A percentile compares a stretch with the other conserved stretches of the same genome.
Conservation (phyloP, 768 basidiomycete species). For the Suillus discolor region DNA sequence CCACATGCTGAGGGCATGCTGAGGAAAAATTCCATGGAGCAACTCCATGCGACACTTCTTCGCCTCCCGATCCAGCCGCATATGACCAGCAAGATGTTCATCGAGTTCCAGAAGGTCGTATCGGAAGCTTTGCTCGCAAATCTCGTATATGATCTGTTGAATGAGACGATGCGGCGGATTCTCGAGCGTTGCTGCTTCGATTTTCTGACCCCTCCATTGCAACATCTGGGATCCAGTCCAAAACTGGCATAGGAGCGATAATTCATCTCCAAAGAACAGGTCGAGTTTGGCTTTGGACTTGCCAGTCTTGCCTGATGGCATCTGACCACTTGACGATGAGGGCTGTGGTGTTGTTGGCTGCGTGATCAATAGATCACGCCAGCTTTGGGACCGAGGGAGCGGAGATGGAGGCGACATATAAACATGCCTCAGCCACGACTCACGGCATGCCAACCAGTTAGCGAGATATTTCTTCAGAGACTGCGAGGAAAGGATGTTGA, state of each 20-base stretch:
- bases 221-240: background rate
- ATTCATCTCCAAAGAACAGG: background rate
- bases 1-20: background rate
- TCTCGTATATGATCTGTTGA: background rate
- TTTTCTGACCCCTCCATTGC: background rate
- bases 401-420: background rate
- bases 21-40: background rate
- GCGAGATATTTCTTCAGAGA: background rate
- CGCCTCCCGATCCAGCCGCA: background rate
- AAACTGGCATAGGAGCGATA: background rate
- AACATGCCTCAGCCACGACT: background rate
- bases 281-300: background rate
- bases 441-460: background rate
- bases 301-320: conserved; percentile 1
- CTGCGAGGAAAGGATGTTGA: background rate
- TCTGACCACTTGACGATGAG: background rate
- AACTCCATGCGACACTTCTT: background rate
- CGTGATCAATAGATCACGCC: background rate
- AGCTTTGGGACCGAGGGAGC: background rate
- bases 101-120: background rate
- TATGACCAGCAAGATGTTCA: background rate
- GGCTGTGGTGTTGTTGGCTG: background rate
- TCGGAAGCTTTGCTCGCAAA: background rate
- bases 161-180: background rate
- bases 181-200: background rate